Percentiles rank a stretch among this genome's conserved stretches.
Conservation (phyloP, 352 stramenopile genomes). For the Globisporangium paddicum region DNA sequence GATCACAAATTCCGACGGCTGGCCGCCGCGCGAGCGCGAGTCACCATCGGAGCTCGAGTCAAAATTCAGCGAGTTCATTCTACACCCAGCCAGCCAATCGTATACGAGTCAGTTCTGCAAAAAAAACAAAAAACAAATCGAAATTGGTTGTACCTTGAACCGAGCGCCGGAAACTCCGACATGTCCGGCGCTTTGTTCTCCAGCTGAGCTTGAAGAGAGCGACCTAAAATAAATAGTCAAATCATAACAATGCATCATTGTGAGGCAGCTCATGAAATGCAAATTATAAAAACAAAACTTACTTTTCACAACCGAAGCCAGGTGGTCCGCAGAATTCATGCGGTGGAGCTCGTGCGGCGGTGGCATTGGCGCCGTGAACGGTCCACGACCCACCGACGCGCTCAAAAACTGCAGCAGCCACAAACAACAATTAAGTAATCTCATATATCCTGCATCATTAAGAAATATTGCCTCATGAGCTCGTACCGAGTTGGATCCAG, state of each 20-base stretch:
- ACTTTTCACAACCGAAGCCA: slow-evolving; percentile 29
- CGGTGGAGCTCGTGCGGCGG: slow-evolving; percentile 53
- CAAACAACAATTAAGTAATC: not conserved
- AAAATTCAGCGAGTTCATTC: slow-evolving; percentile 56
- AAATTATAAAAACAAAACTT: not conserved
- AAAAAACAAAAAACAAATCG: not conserved
- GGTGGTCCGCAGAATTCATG: slow-evolving; percentile 42
- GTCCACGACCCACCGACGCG: slow-evolving; percentile 24
- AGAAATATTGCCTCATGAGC: not conserved
- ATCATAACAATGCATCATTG: not conserved
- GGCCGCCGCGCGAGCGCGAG: slow-evolving; percentile 33
- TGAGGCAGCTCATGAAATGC: not conserved
- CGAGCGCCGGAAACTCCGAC: slow-evolving; percentile 78
- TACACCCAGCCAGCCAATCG: slow-evolving; percentile 11
- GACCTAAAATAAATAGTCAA: slow-evolving; percentile 22
- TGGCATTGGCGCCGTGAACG: slow-evolving; percentile 23
- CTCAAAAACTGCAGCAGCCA: slow-evolving; percentile 45
- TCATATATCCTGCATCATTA: not conserved
- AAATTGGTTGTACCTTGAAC: slow-evolving; percentile 36
- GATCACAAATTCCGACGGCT: slow-evolving; percentile 78
- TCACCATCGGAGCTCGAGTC: slow-evolving; percentile 31
- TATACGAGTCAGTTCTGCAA: not conserved
- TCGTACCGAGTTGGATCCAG: slow-evolving; percentile 35
- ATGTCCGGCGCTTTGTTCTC: slow-evolving; percentile 80
- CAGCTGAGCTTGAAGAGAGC: slow-evolving; percentile 37